Evolutionary conservation across 225 moss, liverwort and hornwort genomes (phyloP), one percentile per base, ranked within the genome.

Genomic region (Climacium dendroides): DNA sequence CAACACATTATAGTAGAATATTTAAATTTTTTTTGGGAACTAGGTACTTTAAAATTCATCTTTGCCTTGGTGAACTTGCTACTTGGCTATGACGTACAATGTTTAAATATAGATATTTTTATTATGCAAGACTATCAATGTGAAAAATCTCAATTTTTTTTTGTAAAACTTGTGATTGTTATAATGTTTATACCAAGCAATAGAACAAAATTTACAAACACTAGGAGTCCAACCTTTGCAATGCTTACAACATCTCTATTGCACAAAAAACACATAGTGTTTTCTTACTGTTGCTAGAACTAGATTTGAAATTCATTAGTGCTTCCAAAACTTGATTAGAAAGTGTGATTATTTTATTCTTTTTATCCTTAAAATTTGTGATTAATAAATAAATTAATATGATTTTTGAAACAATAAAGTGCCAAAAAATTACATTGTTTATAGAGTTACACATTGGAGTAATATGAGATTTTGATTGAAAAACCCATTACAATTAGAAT

Each of bases 21-120:
- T 74, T 50, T 19, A 1, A 19, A 29, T 6, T 11, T 74, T 0
- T 7, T 48, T 10, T 17, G 3, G 10, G 0, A 3, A 74, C 12
- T 74, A 13, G 1, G 2, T 19, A 74, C 7, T 50, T 32, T 50
- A 32, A 32, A 50, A 74, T 30, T 32, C 7, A 7, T 50, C 50
- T 20, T 50, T 50, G 3, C 13, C 32, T 32, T 74, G 1, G 10
- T 45, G 6, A 29, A 4, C 17, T 1, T 45, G 5, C 0, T 73
- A 0, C 41, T 9, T 50, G 11, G 3, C 5, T 74, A 4, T 13
- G 1, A 13, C 12, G 7, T 50, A 12, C 0, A 1, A 50, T 74
- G 32, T 74, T 74, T 10, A 20, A 19, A 74, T 30, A 4, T 30
- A 32, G 19, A 19, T 32, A 32, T 48, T 74, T 30, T 72, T 17